Evolutionary conservation across 164 flowering plant genomes (phyloP).

Genomic region (Echeveria elegans): DNA sequence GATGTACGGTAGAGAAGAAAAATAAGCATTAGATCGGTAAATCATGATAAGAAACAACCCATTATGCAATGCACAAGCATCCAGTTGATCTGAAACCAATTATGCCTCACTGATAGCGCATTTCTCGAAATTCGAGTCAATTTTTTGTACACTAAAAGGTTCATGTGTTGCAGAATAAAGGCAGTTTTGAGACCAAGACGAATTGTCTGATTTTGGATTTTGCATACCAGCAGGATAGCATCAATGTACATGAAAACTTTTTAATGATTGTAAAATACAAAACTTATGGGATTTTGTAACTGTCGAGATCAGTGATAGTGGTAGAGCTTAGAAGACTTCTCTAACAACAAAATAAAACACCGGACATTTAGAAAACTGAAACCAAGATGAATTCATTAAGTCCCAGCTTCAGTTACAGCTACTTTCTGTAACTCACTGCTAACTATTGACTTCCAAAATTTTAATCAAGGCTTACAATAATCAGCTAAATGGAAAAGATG

Average conservation of each 20-base stretch:
- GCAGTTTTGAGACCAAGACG: background rate
- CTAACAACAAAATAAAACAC: background rate
- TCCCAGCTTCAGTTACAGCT: background rate
- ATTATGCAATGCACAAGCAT: background rate
- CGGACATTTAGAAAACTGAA: background rate
- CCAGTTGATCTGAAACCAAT: background rate
- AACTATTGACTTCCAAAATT: background rate
- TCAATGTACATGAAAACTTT: background rate
- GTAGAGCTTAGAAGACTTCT: background rate
- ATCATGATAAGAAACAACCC: background rate
- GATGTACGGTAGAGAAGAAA: background rate
- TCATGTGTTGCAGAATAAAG: background rate
- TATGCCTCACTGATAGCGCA: background rate
- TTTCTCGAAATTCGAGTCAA: background rate
- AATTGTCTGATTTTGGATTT: background rate
- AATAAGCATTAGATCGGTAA: background rate
- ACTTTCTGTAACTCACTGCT: background rate
- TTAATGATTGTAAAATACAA: background rate
- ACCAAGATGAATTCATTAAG: conserved; percentile 2
- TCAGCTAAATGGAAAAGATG: background rate
- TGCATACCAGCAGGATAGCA: background rate
- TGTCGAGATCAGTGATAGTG: background rate
- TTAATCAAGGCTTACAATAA: conserved; percentile 10
- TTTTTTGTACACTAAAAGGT: background rate
- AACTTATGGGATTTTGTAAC: background rate